Conservation (phyloP, 176 grass and related monocot species). For the Echinochloa phyllopogon region DNA sequence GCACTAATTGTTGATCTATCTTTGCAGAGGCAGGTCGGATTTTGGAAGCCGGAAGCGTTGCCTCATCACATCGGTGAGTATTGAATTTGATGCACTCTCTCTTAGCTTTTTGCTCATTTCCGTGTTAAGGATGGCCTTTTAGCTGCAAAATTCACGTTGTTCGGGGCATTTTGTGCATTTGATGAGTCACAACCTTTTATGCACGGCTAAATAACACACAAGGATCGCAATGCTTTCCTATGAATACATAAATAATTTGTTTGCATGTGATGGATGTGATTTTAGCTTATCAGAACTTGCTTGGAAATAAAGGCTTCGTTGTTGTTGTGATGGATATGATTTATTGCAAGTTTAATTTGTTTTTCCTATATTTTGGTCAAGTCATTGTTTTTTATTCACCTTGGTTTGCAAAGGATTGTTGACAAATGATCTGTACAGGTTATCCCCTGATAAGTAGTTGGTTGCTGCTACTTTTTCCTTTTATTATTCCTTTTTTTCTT, state of each 20-base stretch:
- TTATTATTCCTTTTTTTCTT: not conserved
- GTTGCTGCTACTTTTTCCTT: slow-evolving; percentile 8
- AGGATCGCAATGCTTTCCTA: not conserved
- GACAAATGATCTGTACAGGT: not conserved
- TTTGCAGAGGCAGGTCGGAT: slow-evolving; percentile 81
- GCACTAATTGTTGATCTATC: slow-evolving; percentile 36
- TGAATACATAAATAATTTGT: not conserved
- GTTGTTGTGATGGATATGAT: not conserved
- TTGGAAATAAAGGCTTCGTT: too few species aligned
- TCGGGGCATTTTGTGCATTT: slow-evolving; percentile 15
- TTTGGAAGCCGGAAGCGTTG: slow-evolving; percentile 71
- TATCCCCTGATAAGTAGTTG: slow-evolving; percentile 5
- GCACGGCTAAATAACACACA: slow-evolving; percentile 25
- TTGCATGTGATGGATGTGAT: not conserved
- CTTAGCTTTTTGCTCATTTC: slow-evolving; percentile 24
- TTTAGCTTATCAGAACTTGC: not conserved
- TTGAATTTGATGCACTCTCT: slow-evolving; percentile 18
- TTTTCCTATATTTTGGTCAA: slow-evolving; percentile 14
- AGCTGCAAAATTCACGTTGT: not conserved
- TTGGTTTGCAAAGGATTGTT: slow-evolving; percentile 15
- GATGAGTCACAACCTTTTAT: not conserved
- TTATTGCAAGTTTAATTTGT: slow-evolving; percentile 2
- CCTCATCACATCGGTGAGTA: slow-evolving; percentile 68
- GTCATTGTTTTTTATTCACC: slow-evolving; percentile 22
- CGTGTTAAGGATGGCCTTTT: slow-evolving; percentile 21